Percentiles rank a stretch among this genome's conserved stretches.
Evolutionary conservation across 83 land plant genomes (phyloP).

Genomic region (Diphasiastrum complanatum): DNA sequence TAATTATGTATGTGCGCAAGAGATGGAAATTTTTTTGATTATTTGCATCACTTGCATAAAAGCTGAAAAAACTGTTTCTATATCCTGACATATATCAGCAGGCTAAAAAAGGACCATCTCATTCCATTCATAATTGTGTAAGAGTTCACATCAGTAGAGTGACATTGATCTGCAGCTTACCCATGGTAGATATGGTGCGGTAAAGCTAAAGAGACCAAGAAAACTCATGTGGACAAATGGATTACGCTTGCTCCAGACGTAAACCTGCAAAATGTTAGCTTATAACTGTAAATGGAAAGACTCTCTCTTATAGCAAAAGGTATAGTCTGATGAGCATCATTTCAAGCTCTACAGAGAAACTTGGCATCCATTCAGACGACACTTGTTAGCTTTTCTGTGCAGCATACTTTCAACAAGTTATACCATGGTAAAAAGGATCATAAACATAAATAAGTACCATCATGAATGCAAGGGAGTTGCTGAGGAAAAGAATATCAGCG

Average conservation of each 20-base stretch:
- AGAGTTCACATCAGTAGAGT: too few species aligned
- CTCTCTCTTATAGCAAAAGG: background rate
- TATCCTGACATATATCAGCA: too few species aligned
- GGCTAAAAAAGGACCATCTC: too few species aligned
- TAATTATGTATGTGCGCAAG: too few species aligned
- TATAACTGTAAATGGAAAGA: background rate
- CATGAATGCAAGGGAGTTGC: constrained; percentile 98
- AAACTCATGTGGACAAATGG: constrained; percentile 97
- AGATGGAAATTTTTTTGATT: too few species aligned
- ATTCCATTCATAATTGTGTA: too few species aligned
- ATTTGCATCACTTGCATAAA: too few species aligned
- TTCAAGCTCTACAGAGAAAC: background rate
- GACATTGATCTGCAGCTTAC: too few species aligned
- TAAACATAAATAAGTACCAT: constrained; percentile 50
- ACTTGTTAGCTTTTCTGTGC: background rate
- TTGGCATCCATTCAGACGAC: background rate
- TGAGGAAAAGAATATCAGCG: constrained; percentile 75
- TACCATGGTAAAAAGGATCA: constrained; percentile 6
- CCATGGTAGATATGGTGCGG: constrained; percentile 98
- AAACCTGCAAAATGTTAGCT: constrained; percentile 50
- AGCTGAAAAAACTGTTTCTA: too few species aligned
- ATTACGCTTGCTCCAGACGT: constrained; percentile 98
- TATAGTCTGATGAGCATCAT: background rate
- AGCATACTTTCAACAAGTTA: too few species aligned
- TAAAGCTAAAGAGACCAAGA: constrained; percentile 92